phyloP scores from a whole-genome alignment of 1,284 basidiomycete species.

The Pascua sp. region DNA sequence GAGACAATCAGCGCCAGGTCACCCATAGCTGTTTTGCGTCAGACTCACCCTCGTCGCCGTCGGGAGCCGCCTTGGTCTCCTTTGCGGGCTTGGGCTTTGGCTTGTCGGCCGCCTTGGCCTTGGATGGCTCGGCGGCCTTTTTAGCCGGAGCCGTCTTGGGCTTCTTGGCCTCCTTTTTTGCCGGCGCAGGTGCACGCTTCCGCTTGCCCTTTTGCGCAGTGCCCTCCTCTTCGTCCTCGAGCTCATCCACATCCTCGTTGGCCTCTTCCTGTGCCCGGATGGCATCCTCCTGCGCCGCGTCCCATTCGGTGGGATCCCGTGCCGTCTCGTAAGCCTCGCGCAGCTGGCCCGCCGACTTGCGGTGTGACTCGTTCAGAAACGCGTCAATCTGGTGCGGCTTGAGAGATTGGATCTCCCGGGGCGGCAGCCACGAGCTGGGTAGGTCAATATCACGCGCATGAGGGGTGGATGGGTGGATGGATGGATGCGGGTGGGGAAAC shows the following conservation, averaged over 20 bases:
- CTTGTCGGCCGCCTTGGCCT: conserved; percentile 52
- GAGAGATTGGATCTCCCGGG: conserved; percentile 77
- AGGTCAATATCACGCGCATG: conserved; percentile 2
- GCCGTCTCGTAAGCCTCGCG: conserved; percentile 77
- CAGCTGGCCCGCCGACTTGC: conserved; percentile 72
- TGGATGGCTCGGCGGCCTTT: conserved; percentile 28
- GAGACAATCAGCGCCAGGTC: conserved; percentile 31
- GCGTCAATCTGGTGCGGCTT: conserved; percentile 75
- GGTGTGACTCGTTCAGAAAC: conserved; percentile 66
- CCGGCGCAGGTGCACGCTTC: conserved; percentile 50
- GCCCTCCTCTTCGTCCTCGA: conserved; percentile 60
- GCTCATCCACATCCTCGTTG: conserved; percentile 58
- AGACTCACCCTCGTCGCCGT: conserved; percentile 23
- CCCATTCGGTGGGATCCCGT: conserved; percentile 72
- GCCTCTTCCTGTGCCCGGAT: conserved; percentile 59
- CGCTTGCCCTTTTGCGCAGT: conserved; percentile 56
- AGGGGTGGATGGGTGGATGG: conserved; percentile 3
- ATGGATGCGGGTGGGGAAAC: conserved; percentile 42
- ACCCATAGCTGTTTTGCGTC: conserved; percentile 10
- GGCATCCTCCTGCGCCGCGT: conserved; percentile 52
- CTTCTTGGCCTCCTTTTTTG: conserved; percentile 56
- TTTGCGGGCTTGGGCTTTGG: conserved; percentile 41
- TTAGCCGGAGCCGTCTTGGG: conserved; percentile 47
- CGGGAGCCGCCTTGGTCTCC: conserved; percentile 26
- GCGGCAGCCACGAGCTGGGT: conserved; percentile 74